A percentile compares a stretch with the other conserved stretches of the same genome.
phyloP scores from a whole-genome alignment of 2,329 filamentous ascomycete species.

The Botrytis fabae region DNA sequence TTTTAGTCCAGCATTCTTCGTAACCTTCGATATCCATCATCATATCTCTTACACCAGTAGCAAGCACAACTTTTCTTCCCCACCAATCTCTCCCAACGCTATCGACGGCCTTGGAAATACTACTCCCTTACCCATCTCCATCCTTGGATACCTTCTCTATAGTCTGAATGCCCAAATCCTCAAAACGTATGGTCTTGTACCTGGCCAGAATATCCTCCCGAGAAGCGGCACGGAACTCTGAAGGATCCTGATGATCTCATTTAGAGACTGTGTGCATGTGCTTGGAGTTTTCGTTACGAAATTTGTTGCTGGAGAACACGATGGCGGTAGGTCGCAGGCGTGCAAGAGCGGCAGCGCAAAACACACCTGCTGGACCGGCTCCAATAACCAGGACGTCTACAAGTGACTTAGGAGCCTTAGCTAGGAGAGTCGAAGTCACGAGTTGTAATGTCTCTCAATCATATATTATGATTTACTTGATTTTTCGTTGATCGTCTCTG shows the following conservation, averaged over 20 bases:
- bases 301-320: slow-evolving; percentile 47
- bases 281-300: slow-evolving; percentile 47
- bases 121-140: not conserved
- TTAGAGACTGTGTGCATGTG: slow-evolving; percentile 2
- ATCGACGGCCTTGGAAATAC: slow-evolving; percentile 46
- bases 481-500: no score
- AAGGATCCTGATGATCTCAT: slow-evolving; percentile 5
- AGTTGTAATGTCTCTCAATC: not conserved
- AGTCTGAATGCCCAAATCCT: not conserved
- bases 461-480: not conserved
- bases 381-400: slow-evolving; percentile 45
- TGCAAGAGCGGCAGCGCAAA: slow-evolving; percentile 44
- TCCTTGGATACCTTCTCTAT: no score
- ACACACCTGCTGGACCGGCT: slow-evolving; percentile 48
- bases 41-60: slow-evolving; percentile 54
- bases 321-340: slow-evolving; percentile 44
- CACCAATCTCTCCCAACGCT: slow-evolving; percentile 45
- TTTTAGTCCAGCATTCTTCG: slow-evolving; percentile 47
- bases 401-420: not conserved
- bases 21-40: slow-evolving; percentile 56
- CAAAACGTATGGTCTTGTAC: slow-evolving; percentile 43
- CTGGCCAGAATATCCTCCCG: slow-evolving; percentile 30
- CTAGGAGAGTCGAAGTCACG: not conserved
- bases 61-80: slow-evolving; percentile 57
- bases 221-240: not conserved